Percentiles rank a stretch among this genome's conserved stretches.
These are phyloP conservation scores for Candida parachauliodes DNA, from an alignment of 805 yeast genomes.

Conservation along the genomic window DNA sequence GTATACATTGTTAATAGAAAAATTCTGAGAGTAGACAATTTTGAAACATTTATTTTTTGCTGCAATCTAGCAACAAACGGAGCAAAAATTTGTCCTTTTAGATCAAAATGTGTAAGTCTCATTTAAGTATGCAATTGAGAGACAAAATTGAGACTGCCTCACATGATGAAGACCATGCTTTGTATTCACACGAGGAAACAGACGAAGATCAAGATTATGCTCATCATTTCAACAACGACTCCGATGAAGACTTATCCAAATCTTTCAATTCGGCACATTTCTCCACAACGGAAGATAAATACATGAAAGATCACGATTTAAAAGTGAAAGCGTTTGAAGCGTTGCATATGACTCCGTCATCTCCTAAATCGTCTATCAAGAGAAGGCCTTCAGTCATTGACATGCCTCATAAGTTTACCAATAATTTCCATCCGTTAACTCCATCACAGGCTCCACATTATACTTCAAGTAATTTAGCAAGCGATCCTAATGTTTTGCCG, in stretches of 20 bases:
- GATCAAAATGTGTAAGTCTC: constrained; percentile 6
- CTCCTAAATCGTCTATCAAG: constrained; percentile 14
- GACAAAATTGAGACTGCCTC: constrained; percentile 1
- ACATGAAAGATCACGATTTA: constrained; percentile 63
- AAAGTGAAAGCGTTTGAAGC: constrained; percentile 58
- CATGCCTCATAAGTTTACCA: constrained; percentile 21
- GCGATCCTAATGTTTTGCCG: constrained; percentile 15
- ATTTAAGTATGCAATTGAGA: constrained; percentile 5
- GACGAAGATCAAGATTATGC: constrained; percentile 8
- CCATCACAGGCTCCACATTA: constrained; percentile 13
- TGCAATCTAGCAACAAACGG: too few species aligned
- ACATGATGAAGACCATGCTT: constrained; percentile 1
- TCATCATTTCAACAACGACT: constrained; percentile 11
- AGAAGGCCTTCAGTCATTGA: constrained; percentile 40
- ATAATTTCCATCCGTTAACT: constrained; percentile 11
- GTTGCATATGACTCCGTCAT: constrained; percentile 20
- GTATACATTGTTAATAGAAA: too few species aligned
- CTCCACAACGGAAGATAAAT: constrained; percentile 62
- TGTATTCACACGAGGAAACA: constrained; percentile 3
- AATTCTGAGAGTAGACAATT: too few species aligned
- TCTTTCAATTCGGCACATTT: constrained; percentile 50
- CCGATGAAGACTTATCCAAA: constrained; percentile 28
- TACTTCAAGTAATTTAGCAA: constrained; percentile 2
- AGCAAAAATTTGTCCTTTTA: too few species aligned
- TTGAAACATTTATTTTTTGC: too few species aligned